Evolutionary conservation across 495 filamentous ascomycete species (phyloP).

Genomic region (Hamigera avellanea): DNA sequence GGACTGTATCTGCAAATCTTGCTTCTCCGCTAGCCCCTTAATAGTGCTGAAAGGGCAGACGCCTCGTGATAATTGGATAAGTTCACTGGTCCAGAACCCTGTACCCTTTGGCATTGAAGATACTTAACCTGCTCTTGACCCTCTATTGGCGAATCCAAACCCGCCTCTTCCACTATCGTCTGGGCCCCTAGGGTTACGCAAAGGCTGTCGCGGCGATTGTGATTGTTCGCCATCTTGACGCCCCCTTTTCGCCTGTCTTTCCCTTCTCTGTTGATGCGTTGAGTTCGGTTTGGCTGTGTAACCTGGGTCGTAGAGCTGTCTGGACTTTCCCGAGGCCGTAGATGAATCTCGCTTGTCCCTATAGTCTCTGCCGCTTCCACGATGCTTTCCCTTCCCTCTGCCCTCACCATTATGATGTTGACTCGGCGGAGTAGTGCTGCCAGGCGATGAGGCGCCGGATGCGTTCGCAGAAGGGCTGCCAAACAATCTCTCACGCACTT

Average conservation of each 20-base stretch:
- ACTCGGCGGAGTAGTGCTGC: conserved; percentile 53
- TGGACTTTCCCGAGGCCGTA: conserved; percentile 26
- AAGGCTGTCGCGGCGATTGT: conserved; percentile 41
- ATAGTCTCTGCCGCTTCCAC: conserved; percentile 20
- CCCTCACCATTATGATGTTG: conserved; percentile 22
- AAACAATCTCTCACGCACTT: conserved; percentile 74
- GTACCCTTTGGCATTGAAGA: neutral
- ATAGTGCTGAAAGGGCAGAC: no score
- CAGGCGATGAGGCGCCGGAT: conserved; percentile 44
- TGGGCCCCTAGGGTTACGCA: conserved; percentile 62
- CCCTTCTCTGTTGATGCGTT: conserved; percentile 40
- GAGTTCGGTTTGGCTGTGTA: conserved; percentile 50
- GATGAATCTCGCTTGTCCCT: conserved; percentile 39
- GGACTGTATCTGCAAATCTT: neutral
- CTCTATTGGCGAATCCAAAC: conserved; percentile 48
- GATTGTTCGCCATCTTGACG: conserved; percentile 29
- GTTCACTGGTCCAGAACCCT: no score
- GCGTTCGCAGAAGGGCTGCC: conserved; percentile 41
- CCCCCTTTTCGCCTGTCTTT: conserved; percentile 21
- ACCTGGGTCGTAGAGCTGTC: conserved; percentile 63
- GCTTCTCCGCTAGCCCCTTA: neutral
- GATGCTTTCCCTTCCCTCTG: conserved; percentile 27
- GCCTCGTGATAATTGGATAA: no score
- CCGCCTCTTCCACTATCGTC: conserved; percentile 66
- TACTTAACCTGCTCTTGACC: conserved; percentile 21